phyloP scores from a whole-genome alignment of 768 basidiomycete species.

The Amyloporia xantha region DNA sequence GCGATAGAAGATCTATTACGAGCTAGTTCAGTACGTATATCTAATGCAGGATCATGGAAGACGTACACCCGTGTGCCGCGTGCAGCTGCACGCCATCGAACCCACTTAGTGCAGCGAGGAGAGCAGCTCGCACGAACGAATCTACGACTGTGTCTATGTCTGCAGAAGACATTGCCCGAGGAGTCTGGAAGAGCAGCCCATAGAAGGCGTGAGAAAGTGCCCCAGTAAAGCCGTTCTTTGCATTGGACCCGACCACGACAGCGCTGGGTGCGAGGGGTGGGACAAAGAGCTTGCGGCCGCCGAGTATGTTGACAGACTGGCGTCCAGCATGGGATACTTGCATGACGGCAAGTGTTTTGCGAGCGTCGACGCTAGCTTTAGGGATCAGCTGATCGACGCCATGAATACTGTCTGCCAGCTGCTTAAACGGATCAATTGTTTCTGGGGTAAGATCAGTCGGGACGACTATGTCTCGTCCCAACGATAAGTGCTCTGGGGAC shows the following conservation, averaged over 20 bases:
- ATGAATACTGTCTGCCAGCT: slow-evolving; percentile 47
- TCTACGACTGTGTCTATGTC: slow-evolving; percentile 60
- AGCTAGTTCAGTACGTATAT: background rate
- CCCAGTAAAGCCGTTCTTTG: slow-evolving; percentile 5
- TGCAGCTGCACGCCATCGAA: slow-evolving; percentile 89
- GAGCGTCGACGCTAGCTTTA: slow-evolving; percentile 2
- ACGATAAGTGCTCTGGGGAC: slow-evolving; percentile 48
- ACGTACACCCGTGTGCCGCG: slow-evolving; percentile 79
- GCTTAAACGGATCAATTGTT: slow-evolving; percentile 42
- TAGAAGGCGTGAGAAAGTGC: slow-evolving; percentile 36
- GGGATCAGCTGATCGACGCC: background rate
- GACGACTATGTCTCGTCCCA: slow-evolving; percentile 68
- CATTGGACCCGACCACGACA: slow-evolving; percentile 36
- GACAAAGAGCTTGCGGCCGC: slow-evolving; percentile 55
- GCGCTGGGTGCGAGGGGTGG: slow-evolving; percentile 70
- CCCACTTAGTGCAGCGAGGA: slow-evolving; percentile 55
- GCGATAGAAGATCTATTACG: slow-evolving; percentile 61
- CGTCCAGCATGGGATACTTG: slow-evolving; percentile 82
- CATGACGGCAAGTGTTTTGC: slow-evolving; percentile 53
- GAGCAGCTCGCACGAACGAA: slow-evolving; percentile 62
- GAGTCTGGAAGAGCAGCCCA: slow-evolving; percentile 54
- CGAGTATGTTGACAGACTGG: slow-evolving; percentile 70
- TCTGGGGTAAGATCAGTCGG: slow-evolving; percentile 39
- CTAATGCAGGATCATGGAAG: background rate
- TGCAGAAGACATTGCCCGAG: slow-evolving; percentile 44